Percentiles rank a stretch among this genome's conserved stretches.
Evolutionary conservation across 345 rosid genomes (phyloP).

Genomic region (Hibiscus trionum): DNA sequence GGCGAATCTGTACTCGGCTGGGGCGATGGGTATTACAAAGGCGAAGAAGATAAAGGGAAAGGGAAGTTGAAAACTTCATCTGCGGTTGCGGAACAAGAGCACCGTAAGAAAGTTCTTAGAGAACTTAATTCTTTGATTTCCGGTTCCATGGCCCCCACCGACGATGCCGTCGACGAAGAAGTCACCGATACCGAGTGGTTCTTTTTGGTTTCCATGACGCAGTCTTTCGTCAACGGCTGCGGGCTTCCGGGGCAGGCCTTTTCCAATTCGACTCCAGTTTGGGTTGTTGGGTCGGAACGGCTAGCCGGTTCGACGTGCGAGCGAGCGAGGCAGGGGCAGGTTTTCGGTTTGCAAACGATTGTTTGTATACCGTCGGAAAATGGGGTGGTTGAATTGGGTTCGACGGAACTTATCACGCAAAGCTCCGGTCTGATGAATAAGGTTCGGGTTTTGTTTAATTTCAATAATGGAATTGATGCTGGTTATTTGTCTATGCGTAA

Average conservation of each 20-base stretch:
- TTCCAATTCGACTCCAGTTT: slow-evolving; percentile 40
- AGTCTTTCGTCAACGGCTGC: slow-evolving; percentile 53
- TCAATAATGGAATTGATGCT: slow-evolving; percentile 39
- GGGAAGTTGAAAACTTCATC: slow-evolving; percentile 23
- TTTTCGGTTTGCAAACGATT: slow-evolving; percentile 68
- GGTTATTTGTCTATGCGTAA: slow-evolving; percentile 43
- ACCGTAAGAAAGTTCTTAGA: slow-evolving; percentile 65
- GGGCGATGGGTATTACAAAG: slow-evolving; percentile 96
- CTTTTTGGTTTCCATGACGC: slow-evolving; percentile 86
- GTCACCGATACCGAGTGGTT: slow-evolving; percentile 98
- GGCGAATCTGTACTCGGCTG: slow-evolving; percentile 55
- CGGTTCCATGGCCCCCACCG: slow-evolving; percentile 40
- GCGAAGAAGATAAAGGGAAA: slow-evolving; percentile 64
- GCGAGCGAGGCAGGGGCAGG: slow-evolving; percentile 62
- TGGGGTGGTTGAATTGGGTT: slow-evolving; percentile 90
- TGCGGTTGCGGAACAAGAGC: slow-evolving; percentile 64
- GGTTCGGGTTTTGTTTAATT: slow-evolving; percentile 61
- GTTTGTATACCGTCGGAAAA: slow-evolving; percentile 70
- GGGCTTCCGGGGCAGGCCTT: slow-evolving; percentile 82
- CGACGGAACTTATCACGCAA: slow-evolving; percentile 59
- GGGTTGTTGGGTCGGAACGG: slow-evolving; percentile 64
- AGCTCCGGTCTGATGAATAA: slow-evolving; percentile 69
- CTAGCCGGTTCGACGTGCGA: slow-evolving; percentile 57
- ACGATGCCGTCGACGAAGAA: slow-evolving; percentile 74
- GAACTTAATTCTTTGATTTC: slow-evolving; percentile 79